Evolutionary conservation across 306 rosid genomes (phyloP), one percentile per base, ranked within the genome.

Genomic region (Comarum palustre): DNA sequence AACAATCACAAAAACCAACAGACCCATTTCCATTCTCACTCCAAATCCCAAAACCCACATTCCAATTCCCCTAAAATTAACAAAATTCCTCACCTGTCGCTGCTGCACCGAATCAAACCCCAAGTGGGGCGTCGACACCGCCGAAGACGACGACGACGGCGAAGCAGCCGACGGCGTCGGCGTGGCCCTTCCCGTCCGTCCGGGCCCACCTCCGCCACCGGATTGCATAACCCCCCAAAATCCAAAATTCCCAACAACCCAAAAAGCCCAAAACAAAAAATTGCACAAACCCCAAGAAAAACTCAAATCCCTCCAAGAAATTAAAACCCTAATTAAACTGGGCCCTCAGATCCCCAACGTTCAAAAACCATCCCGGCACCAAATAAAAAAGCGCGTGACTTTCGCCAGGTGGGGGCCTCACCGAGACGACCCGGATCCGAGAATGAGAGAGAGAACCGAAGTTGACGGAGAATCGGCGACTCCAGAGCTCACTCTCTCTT

Each of bases 301-400:
- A 76, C 54, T 76, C 68, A 32, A 82, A 77, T 81, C 84, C 78
- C 77, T 71, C 73, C 69, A 57, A 69, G 31, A 11, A 71, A 69
- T 77, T 81, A 75, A 79, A 85, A 83, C 69, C 82, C 86, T 82
- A n/a, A n/a, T n/a, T n/a, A 78, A 72, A 75, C 61, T 63, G 84
- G 80, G 81, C 89, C 89, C 87, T 86, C 94, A 77, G 96, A 91
- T 93, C 90, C 85, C 85, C 93, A 90, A 88, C 84, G 87, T 88
- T 92, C 86, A 80, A 88, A 92, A 85, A 73, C 66, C 61, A n/a
- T n/a, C 71, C 57, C 45, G 45, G 45, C 45, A 41, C 45, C 45
- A 41, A 85, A 7, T n/a, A n/a, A 78, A 69, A 60, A 27, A 54
- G 46, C 32, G 79, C 87, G 89, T 73, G 78, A 85, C 71, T 83